Evolutionary conservation across 805 yeast species (phyloP).

Genomic region (Wickerhamomyces canadensis): DNA sequence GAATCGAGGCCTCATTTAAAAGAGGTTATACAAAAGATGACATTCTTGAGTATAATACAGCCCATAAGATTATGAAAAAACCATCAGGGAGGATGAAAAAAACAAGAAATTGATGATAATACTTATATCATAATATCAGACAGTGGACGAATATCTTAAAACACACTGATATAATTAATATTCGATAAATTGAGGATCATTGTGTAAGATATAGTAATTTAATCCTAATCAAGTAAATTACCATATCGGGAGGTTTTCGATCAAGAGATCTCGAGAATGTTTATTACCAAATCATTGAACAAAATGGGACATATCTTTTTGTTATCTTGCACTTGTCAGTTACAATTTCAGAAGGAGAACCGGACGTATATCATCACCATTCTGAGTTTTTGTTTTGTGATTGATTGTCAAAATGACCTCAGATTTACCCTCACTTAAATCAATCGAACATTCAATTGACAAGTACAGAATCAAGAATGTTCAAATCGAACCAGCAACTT

Average conservation of each 20-base stretch:
- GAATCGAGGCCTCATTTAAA: conserved; percentile 6
- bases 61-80: neutral
- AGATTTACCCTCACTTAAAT: conserved; percentile 5
- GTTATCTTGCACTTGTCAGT: too few relatives aligned
- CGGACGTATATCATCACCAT: too few relatives aligned
- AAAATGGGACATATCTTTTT: too few relatives aligned
- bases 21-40: conserved; percentile 20
- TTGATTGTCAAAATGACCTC: conserved; percentile 5
- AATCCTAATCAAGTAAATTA: too few relatives aligned
- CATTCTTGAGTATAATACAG: neutral
- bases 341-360: too few relatives aligned
- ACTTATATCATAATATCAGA: too few relatives aligned
- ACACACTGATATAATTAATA: too few relatives aligned
- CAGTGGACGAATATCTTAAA: too few relatives aligned
- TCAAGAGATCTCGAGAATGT: neutral
- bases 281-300: too few relatives aligned
- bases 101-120: neutral
- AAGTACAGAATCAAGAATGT: conserved; percentile 12
- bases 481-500: conserved; percentile 13
- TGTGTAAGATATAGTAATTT: too few relatives aligned
- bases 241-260: neutral
- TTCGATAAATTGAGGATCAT: too few relatives aligned
- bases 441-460: conserved; percentile 19
- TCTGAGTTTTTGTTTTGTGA: too few relatives aligned
- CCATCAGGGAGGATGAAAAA: neutral